Evolutionary conservation across 129 eudicot genomes (phyloP).

Genomic region (Lonicera japonica): DNA sequence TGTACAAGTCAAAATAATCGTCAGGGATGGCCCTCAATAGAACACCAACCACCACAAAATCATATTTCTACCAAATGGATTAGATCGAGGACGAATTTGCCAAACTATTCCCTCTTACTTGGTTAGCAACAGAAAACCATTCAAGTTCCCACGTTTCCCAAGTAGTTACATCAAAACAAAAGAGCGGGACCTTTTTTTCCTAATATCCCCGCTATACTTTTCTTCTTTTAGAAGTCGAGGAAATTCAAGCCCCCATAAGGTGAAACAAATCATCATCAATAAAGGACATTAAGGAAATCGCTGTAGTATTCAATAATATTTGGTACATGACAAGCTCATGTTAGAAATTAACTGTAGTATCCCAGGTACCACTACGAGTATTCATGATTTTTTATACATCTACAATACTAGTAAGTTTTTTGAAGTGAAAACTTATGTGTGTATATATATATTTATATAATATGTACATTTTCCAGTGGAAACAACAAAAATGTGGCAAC

Average conservation of each 20-base stretch:
- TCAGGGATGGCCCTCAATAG: too few relatives aligned
- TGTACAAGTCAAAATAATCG: too few relatives aligned
- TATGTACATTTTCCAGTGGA: constrained; percentile 5
- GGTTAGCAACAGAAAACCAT: background rate
- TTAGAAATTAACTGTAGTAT: background rate
- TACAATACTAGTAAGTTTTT: background rate
- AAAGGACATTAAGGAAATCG: too few relatives aligned
- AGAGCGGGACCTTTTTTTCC: too few relatives aligned
- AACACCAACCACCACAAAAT: too few relatives aligned
- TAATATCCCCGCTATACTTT: background rate
- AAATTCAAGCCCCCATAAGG: too few relatives aligned
- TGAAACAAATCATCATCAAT: too few relatives aligned
- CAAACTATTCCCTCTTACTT: background rate
- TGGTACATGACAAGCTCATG: background rate
- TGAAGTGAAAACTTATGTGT: too few relatives aligned
- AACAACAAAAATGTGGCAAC: background rate
- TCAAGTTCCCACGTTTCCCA: too few relatives aligned
- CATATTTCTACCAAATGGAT: too few relatives aligned
- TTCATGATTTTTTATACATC: background rate
- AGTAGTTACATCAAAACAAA: background rate
- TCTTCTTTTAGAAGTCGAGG: too few relatives aligned
- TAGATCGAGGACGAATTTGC: too few relatives aligned
- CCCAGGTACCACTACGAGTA: background rate
- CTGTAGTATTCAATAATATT: background rate
- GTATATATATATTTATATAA: background rate